phyloP scores from a whole-genome alignment of 140 eudicot genomes.

The Oenanthe javanica region DNA sequence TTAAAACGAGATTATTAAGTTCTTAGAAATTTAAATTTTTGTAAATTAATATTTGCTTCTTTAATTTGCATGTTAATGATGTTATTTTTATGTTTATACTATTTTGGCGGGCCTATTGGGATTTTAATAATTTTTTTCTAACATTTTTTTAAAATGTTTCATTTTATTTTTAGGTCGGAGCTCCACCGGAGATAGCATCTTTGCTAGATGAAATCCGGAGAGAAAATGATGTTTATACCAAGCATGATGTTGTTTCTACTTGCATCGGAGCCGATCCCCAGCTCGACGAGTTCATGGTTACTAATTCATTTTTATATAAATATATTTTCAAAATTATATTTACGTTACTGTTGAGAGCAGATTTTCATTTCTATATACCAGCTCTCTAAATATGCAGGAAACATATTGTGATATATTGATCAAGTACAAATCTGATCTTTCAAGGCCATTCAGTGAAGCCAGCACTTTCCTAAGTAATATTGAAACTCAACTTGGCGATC shows the following conservation, averaged over 20 bases:
- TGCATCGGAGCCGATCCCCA: constrained; percentile 82
- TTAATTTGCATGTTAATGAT: not conserved
- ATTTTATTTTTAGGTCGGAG: constrained; percentile 57
- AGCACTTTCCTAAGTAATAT: constrained; percentile 62
- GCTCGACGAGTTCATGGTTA: constrained; percentile 95
- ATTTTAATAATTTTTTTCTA: not conserved
- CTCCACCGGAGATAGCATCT: constrained; percentile 71
- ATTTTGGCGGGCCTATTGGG: no score
- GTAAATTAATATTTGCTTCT: no score
- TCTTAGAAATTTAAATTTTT: not conserved
- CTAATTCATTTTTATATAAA: not conserved
- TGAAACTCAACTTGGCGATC: constrained; percentile 57
- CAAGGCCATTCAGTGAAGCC: constrained; percentile 86
- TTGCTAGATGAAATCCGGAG: constrained; percentile 74
- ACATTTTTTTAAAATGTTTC: not conserved
- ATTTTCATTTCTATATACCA: no score
- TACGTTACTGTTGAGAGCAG: not conserved
- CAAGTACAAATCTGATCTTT: constrained; percentile 73
- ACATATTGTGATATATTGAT: constrained; percentile 51
- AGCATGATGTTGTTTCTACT: constrained; percentile 29
- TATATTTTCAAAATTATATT: no score
- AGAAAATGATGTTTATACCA: constrained; percentile 38
- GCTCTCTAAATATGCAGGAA: constrained; percentile 42
- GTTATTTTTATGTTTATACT: no score
- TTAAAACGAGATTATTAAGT: no score